These are phyloP conservation scores for Fomitopsis betulina DNA, from an alignment of 1,284 basidiomycete species.

Conservation along the genomic window DNA sequence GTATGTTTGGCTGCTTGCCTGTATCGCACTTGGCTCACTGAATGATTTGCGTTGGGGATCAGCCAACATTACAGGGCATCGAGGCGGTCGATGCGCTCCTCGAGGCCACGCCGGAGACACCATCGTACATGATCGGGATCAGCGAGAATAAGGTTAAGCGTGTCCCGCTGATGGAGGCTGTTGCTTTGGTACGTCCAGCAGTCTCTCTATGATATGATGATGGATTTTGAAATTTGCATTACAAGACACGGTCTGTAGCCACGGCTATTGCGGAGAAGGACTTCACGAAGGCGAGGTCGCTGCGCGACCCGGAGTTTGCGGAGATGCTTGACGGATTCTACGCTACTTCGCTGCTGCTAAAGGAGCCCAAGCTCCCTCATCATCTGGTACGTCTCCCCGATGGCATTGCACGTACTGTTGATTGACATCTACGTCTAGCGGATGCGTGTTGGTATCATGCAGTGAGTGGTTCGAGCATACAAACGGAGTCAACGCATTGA, in stretches of 20 bases:
- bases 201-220: not conserved
- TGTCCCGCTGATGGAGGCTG: slow-evolving; percentile 90
- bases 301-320: slow-evolving; percentile 89
- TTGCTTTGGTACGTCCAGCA: slow-evolving; percentile 33
- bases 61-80: slow-evolving; percentile 94
- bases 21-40: slow-evolving; percentile 60
- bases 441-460: slow-evolving; percentile 88
- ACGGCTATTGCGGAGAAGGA: slow-evolving; percentile 81
- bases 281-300: slow-evolving; percentile 83
- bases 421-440: slow-evolving; percentile 38
- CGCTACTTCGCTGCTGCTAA: slow-evolving; percentile 63
- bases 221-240: slow-evolving; percentile 1
- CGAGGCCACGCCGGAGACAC: slow-evolving; percentile 85
- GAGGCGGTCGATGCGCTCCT: slow-evolving; percentile 91
- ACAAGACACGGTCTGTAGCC: slow-evolving; percentile 81
- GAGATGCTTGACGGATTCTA: slow-evolving; percentile 86
- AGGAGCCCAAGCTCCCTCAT: slow-evolving; percentile 57
- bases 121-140: slow-evolving; percentile 97
- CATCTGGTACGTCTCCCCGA: slow-evolving; percentile 43
- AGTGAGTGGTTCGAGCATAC: slow-evolving; percentile 49
- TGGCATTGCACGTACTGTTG: not conserved
- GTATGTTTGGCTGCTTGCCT: slow-evolving; percentile 41
- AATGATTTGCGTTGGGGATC: slow-evolving; percentile 5
- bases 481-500: not conserved
- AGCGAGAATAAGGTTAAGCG: slow-evolving; percentile 94